Evolutionary conservation across 306 rosid genomes (phyloP).

Genomic region (Citrullus mucosospermus): DNA sequence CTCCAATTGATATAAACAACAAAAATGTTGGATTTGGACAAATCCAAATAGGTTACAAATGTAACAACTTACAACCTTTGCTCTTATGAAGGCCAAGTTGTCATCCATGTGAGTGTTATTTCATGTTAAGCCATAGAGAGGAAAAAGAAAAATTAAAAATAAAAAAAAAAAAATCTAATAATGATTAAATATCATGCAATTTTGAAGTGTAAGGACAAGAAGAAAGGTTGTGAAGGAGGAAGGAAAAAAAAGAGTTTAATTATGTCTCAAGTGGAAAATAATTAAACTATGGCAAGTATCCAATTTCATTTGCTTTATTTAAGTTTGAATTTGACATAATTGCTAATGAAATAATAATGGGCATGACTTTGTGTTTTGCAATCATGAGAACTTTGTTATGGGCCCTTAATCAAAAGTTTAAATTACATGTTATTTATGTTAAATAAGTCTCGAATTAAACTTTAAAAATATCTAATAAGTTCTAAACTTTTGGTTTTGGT

Average conservation of each 20-base stretch:
- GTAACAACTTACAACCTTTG: neutral
- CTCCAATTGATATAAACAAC: neutral
- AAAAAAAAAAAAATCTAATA: neutral
- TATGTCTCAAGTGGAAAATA: neutral
- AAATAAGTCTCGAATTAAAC: too few species aligned
- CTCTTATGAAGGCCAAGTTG: neutral
- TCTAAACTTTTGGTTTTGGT: too few species aligned
- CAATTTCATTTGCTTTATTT: neutral
- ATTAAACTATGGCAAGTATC: neutral
- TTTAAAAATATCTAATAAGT: too few species aligned
- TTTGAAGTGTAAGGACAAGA: neutral
- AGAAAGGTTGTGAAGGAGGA: too few species aligned
- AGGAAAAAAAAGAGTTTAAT: neutral
- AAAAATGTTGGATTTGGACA: neutral
- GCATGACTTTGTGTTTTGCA: neutral
- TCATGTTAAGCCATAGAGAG: neutral
- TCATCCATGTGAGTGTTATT: slow-evolving; percentile 1
- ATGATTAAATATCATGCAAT: neutral
- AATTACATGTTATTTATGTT: too few species aligned
- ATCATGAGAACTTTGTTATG: neutral
- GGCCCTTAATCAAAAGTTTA: neutral
- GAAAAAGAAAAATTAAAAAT: too few species aligned
- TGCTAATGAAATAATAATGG: neutral
- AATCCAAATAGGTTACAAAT: neutral
- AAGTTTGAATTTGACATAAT: neutral